Conservation (phyloP, 176 grass and related monocot species). For the Aegilops tauschii region DNA sequence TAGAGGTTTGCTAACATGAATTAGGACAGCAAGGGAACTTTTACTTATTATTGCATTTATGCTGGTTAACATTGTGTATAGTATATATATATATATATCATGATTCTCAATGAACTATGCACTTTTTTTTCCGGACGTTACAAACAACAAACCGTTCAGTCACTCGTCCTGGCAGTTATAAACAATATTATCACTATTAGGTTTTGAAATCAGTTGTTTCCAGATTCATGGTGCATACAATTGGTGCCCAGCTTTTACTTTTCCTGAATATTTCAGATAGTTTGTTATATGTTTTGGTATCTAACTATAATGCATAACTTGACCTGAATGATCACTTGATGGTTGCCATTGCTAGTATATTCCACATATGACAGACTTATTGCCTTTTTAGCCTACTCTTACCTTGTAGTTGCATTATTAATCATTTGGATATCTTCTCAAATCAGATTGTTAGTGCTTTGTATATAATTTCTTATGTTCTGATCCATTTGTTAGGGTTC, state of each 20-base stretch:
- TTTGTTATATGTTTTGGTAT: background rate
- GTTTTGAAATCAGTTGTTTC: background rate
- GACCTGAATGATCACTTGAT: background rate
- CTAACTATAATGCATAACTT: background rate
- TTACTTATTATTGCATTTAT: background rate
- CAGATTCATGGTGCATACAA: background rate
- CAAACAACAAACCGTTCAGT: background rate
- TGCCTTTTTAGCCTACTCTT: background rate
- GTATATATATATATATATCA: background rate
- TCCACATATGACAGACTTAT: background rate
- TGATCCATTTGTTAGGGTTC: constrained; percentile 61
- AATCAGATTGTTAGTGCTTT: background rate
- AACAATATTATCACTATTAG: background rate
- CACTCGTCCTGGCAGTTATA: background rate
- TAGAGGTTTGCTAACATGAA: constrained; percentile 43
- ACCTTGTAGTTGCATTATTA: constrained; percentile 10
- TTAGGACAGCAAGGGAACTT: background rate
- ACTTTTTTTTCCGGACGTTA: background rate
- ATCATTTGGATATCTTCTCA: background rate
- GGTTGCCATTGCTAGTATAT: background rate
- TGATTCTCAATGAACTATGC: background rate
- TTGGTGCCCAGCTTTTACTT: background rate
- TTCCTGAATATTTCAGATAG: background rate
- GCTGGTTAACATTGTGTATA: background rate
- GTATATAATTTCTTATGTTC: background rate